Evolutionary conservation across 2,329 filamentous ascomycete species (phyloP).

Genomic region (Metarhizium anisopliae): DNA sequence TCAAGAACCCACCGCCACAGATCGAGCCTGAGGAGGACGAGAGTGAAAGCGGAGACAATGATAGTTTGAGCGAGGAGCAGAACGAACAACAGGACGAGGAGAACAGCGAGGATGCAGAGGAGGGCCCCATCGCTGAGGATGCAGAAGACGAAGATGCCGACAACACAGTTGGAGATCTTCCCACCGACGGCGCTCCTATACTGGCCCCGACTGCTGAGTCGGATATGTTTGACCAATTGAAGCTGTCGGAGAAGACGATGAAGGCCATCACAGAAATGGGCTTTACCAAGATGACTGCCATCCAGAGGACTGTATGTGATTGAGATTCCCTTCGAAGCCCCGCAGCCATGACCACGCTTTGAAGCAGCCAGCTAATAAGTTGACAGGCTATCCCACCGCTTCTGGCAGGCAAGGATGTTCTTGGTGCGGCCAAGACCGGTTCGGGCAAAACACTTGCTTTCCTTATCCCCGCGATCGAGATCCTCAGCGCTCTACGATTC

Average conservation of each 20-base stretch:
- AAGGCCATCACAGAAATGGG: slow-evolving; percentile 85
- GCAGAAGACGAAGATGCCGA: slow-evolving; percentile 14
- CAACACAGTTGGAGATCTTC: slow-evolving; percentile 21
- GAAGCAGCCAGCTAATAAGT: neutral
- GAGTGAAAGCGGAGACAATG: slow-evolving; percentile 19
- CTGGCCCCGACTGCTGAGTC: slow-evolving; percentile 53
- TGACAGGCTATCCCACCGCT: slow-evolving; percentile 67
- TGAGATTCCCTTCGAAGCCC: neutral
- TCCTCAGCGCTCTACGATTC: slow-evolving; percentile 82
- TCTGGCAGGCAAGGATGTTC: slow-evolving; percentile 80
- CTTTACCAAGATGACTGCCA: slow-evolving; percentile 92
- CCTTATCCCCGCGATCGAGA: slow-evolving; percentile 87
- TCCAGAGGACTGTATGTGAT: slow-evolving; percentile 56
- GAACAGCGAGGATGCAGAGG: slow-evolving; percentile 14
- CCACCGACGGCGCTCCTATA: slow-evolving; percentile 32
- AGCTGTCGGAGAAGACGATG: slow-evolving; percentile 81
- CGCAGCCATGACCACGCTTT: neutral
- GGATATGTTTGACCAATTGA: slow-evolving; percentile 69
- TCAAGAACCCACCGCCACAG: slow-evolving; percentile 24
- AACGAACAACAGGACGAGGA: slow-evolving; percentile 21
- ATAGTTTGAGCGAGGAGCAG: slow-evolving; percentile 18
- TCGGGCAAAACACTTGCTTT: slow-evolving; percentile 95
- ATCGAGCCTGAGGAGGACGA: slow-evolving; percentile 19
- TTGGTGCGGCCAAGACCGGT: slow-evolving; percentile 92
- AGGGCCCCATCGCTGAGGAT: slow-evolving; percentile 12